Evolutionary conservation across 768 basidiomycete genomes (phyloP).

Genomic region (Mycena vulgaris): DNA sequence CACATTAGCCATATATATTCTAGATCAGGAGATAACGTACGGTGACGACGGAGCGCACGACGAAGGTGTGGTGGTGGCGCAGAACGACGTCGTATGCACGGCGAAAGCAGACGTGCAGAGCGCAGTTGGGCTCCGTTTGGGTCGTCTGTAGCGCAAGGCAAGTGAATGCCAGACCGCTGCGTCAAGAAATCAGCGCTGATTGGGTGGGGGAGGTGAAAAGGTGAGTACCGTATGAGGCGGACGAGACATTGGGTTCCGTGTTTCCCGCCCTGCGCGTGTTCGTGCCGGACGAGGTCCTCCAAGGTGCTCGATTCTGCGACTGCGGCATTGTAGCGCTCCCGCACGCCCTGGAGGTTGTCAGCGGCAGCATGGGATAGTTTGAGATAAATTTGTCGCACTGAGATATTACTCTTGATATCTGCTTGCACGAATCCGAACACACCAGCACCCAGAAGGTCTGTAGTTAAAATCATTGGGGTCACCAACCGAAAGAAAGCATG

Average conservation of each 20-base stretch:
- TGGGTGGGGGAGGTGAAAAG: constrained; percentile 7
- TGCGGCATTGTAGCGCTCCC: constrained; percentile 63
- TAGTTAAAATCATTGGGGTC: no score
- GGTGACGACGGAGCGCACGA: constrained; percentile 75
- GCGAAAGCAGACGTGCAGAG: constrained; percentile 79
- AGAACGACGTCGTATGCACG: constrained; percentile 80
- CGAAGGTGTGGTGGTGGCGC: constrained; percentile 74
- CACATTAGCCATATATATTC: no score
- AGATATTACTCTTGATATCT: constrained; percentile 78
- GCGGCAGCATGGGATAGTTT: neutral
- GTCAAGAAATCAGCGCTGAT: neutral
- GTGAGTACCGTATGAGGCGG: constrained; percentile 72
- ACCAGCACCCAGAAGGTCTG: constrained; percentile 78
- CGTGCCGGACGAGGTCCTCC: constrained; percentile 71
- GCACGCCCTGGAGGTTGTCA: constrained; percentile 69
- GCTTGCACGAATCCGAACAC: constrained; percentile 83
- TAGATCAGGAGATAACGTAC: constrained; percentile 53
- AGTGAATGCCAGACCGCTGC: constrained; percentile 78
- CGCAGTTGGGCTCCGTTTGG: constrained; percentile 66
- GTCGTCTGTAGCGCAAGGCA: constrained; percentile 78
- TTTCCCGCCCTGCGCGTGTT: constrained; percentile 58
- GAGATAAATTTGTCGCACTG: constrained; percentile 50
- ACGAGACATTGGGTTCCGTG: constrained; percentile 75
- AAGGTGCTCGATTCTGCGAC: constrained; percentile 66
- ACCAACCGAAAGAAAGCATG: no score